phyloP scores from a whole-genome alignment of 2,329 filamentous ascomycete genomes.

The Biscogniauxia mediterranea region DNA sequence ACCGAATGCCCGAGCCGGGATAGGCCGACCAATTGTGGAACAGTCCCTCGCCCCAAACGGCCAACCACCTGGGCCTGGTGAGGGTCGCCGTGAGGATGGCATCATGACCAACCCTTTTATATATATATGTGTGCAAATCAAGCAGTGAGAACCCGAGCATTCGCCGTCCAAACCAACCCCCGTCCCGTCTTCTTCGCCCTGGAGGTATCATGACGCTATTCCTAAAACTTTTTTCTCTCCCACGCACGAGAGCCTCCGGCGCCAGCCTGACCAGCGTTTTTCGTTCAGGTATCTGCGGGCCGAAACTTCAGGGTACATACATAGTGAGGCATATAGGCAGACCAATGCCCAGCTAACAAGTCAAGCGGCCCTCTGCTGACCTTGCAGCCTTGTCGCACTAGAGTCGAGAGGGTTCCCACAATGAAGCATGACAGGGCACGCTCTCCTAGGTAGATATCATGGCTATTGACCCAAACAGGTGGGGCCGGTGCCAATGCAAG shows the following conservation, averaged over 20 bases:
- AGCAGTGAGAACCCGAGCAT: neutral
- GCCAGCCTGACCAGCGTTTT: neutral
- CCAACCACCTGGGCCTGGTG: neutral
- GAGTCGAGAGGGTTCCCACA: neutral
- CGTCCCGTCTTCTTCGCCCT: neutral
- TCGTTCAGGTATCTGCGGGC: neutral
- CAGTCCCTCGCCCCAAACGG: conserved; percentile 8
- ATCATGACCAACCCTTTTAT: neutral
- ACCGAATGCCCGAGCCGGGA: conserved; percentile 26
- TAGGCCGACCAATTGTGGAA: conserved; percentile 8
- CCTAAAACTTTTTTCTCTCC: neutral
- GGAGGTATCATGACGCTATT: neutral
- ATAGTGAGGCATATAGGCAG: neutral
- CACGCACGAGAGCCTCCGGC: neutral
- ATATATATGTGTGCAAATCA: neutral
- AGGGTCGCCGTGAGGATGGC: neutral
- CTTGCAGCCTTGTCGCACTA: neutral
- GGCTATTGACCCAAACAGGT: neutral
- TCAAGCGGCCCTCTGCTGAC: neutral
- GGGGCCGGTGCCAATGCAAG: neutral
- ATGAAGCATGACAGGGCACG: neutral
- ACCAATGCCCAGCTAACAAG: neutral
- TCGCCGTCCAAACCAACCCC: neutral
- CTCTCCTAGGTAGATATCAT: neutral
- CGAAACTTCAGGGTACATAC: neutral